These are phyloP conservation scores for Panicum virgatum DNA, from an alignment of 202 grass and related monocot species.

Conservation along the genomic window DNA sequence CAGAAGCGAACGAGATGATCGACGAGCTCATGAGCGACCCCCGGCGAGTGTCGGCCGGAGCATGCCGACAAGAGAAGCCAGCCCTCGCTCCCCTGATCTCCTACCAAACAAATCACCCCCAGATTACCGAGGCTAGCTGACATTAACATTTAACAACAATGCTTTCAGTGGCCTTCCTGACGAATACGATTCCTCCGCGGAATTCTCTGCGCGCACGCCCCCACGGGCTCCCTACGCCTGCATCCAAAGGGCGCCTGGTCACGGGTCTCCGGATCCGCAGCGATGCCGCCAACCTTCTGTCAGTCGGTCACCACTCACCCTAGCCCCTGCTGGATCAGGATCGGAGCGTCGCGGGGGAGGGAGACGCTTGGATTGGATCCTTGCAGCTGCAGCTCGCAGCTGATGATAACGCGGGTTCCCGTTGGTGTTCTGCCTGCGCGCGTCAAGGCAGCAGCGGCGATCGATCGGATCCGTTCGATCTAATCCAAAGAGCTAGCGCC, in stretches of 20 bases:
- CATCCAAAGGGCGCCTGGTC: conserved; percentile 34
- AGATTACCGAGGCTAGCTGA: background rate
- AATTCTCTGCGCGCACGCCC: background rate
- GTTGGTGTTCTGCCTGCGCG: background rate
- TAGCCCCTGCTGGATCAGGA: background rate
- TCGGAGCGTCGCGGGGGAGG: background rate
- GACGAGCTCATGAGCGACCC: background rate
- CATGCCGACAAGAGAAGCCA: background rate
- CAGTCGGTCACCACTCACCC: background rate
- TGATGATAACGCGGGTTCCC: conserved; percentile 6
- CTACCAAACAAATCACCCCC: background rate
- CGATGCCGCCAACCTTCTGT: background rate
- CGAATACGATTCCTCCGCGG: conserved; percentile 9
- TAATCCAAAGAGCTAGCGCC: too few species aligned
- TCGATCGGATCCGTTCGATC: too few species aligned
- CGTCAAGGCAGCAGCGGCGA: too few species aligned
- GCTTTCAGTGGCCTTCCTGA: background rate
- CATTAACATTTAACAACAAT: too few species aligned
- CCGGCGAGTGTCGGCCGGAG: conserved; percentile 10
- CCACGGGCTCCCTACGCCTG: background rate
- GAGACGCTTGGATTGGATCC: background rate
- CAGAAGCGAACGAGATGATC: background rate
- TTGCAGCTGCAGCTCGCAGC: background rate
- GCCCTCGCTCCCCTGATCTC: background rate
- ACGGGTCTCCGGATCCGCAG: conserved; percentile 40